Evolutionary conservation across 805 yeast species (phyloP).

Genomic region (Metschnikowia baotianmanensis): DNA sequence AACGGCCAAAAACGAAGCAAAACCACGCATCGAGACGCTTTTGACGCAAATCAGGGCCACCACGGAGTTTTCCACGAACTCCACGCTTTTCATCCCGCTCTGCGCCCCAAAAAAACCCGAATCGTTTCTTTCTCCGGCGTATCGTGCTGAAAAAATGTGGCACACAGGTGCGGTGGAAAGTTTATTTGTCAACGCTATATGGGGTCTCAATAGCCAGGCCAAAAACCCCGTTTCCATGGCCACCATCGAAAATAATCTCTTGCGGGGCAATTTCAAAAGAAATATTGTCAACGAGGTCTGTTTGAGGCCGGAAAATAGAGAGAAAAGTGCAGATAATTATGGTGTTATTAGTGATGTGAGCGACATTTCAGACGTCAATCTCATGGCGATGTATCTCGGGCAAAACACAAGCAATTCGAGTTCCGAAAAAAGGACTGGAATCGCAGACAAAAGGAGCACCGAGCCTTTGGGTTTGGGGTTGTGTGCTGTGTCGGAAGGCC

Average conservation of each 20-base stretch:
- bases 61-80: conserved; percentile 43
- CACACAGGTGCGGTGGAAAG: conserved; percentile 29
- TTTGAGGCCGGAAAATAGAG: conserved; percentile 5
- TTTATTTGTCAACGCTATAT: conserved; percentile 38
- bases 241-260: conserved; percentile 40
- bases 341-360: conserved; percentile 17
- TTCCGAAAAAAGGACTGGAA: neutral
- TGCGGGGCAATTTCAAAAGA: conserved; percentile 43
- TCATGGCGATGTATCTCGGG: conserved; percentile 17
- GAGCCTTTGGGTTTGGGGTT: conserved; percentile 5
- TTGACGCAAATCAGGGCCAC: conserved; percentile 44
- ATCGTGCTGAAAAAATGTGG: conserved; percentile 40
- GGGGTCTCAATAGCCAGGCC: conserved; percentile 45
- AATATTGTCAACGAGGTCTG: conserved; percentile 45
- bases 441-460: neutral
- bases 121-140: conserved; percentile 4
- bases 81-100: conserved; percentile 61
- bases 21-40: conserved; percentile 22
- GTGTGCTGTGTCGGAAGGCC: neutral
- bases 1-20: conserved; percentile 3
- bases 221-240: conserved; percentile 37
- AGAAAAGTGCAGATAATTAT: conserved; percentile 1
- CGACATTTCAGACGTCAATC: no score
- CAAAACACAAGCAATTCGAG: neutral
- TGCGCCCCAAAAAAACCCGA: conserved; percentile 12